Evolutionary conservation across 2,329 filamentous ascomycete species (phyloP).

Genomic region (Epichloe hybrida): DNA sequence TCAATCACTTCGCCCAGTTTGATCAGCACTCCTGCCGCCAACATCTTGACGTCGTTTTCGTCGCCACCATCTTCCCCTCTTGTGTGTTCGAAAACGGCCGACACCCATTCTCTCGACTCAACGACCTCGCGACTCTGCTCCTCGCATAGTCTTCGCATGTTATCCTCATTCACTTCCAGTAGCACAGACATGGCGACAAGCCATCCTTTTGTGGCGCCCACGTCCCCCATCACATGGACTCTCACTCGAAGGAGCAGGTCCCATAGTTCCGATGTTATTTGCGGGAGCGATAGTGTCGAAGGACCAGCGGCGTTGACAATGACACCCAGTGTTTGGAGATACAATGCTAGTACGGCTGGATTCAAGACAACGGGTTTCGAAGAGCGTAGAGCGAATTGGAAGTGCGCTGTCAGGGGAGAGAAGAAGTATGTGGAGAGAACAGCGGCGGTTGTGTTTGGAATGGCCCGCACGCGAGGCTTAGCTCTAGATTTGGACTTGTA

Average conservation of each 20-base stretch:
- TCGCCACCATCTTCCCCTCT: conserved; percentile 43
- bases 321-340: conserved; percentile 74
- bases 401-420: conserved; percentile 70
- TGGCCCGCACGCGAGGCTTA: conserved; percentile 36
- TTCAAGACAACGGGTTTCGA: conserved; percentile 52
- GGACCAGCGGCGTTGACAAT: conserved; percentile 75
- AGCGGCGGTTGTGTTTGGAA: conserved; percentile 65
- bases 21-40: conserved; percentile 66
- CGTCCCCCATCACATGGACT: conserved; percentile 44
- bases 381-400: conserved; percentile 48
- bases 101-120: conserved; percentile 80
- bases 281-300: conserved; percentile 58
- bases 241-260: conserved; percentile 62
- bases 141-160: conserved; percentile 58
- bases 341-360: conserved; percentile 62
- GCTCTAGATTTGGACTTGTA: conserved; percentile 21
- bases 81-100: conserved; percentile 54
- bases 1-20: conserved; percentile 71
- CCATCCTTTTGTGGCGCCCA: conserved; percentile 57
- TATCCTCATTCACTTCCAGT: conserved; percentile 66
- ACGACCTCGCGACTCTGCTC: conserved; percentile 64
- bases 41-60: conserved; percentile 65
- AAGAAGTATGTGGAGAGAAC: conserved; percentile 70
- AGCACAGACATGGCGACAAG: conserved; percentile 68
- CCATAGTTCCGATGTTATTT: conserved; percentile 77